Evolutionary conservation across 2,329 filamentous ascomycete genomes (phyloP).

Genomic region (Stagonosporopsis tanaceti): DNA sequence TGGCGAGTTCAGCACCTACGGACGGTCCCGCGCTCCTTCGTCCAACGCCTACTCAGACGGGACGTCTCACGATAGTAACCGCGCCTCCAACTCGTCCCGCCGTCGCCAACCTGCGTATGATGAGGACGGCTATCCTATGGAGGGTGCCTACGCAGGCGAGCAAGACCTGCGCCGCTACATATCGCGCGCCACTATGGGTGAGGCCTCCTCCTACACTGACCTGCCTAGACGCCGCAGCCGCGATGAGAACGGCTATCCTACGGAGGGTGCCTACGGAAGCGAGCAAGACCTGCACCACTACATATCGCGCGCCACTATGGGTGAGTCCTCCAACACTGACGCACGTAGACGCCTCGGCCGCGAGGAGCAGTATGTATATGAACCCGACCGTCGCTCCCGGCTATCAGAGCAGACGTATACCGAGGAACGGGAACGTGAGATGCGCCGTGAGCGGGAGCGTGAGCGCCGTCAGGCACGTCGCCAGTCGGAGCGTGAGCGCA

Average conservation of each 20-base stretch:
- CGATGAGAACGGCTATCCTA: not conserved
- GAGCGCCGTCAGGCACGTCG: not conserved
- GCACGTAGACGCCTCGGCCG: not conserved
- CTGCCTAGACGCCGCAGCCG: not conserved
- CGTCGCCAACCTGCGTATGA: not conserved
- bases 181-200: not conserved
- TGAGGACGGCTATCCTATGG: not conserved
- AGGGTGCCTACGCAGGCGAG: not conserved
- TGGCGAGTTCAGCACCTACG: not conserved
- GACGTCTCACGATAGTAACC: not conserved
- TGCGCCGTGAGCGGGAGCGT: too few species aligned
- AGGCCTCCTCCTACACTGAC: not conserved
- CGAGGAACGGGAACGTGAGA: too few species aligned
- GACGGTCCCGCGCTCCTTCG: not conserved
- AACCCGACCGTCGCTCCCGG: not conserved
- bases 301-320: not conserved
- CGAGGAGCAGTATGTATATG: not conserved
- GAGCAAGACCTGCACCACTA: not conserved
- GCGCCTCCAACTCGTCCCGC: not conserved
- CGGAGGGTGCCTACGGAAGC: not conserved
- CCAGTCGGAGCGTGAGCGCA: not conserved
- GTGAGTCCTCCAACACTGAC: not conserved
- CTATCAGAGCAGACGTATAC: too few species aligned
- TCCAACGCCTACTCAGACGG: not conserved
- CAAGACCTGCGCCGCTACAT: not conserved